Conservation (phyloP, 2,329 filamentous ascomycete species). For the Xylaria digitata region DNA sequence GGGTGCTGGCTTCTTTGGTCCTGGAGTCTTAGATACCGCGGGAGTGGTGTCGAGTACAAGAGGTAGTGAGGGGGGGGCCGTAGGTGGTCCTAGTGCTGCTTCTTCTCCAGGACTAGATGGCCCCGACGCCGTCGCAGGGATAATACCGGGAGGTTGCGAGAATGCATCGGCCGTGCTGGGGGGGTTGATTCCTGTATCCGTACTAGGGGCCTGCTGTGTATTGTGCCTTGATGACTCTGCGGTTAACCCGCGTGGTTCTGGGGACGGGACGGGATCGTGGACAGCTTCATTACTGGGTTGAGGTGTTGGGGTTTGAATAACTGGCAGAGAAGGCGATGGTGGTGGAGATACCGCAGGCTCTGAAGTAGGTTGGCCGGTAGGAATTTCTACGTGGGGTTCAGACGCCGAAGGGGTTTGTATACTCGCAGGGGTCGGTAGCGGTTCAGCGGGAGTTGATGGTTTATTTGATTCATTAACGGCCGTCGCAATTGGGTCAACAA, state of each 20-base stretch:
- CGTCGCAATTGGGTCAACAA: slow-evolving; percentile 38
- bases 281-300: slow-evolving; percentile 18
- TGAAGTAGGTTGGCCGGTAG: slow-evolving; percentile 8
- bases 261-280: background rate
- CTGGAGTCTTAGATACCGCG: slow-evolving; percentile 15
- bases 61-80: slow-evolving; percentile 41
- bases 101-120: slow-evolving; percentile 28
- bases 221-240: slow-evolving; percentile 25
- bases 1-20: slow-evolving; percentile 42
- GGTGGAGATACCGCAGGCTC: slow-evolving; percentile 24
- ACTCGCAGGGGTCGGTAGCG: slow-evolving; percentile 17
- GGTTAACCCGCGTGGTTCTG: slow-evolving; percentile 28
- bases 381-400: slow-evolving; percentile 8
- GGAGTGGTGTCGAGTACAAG: slow-evolving; percentile 36
- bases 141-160: slow-evolving; percentile 1
- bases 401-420: slow-evolving; percentile 20
- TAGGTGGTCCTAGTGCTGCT: slow-evolving; percentile 29
- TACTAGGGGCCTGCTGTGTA: slow-evolving; percentile 22
- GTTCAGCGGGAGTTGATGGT: slow-evolving; percentile 14
- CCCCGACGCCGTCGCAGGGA: slow-evolving; percentile 27
- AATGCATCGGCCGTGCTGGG: background rate
- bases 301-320: slow-evolving; percentile 24
- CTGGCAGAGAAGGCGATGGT: slow-evolving; percentile 16
- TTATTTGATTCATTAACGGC: background rate
- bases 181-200: slow-evolving; percentile 21